Evolutionary conservation across 495 filamentous ascomycete genomes (phyloP), one percentile per base, ranked within the genome.

Genomic region (Achaetomiella virescens): DNA sequence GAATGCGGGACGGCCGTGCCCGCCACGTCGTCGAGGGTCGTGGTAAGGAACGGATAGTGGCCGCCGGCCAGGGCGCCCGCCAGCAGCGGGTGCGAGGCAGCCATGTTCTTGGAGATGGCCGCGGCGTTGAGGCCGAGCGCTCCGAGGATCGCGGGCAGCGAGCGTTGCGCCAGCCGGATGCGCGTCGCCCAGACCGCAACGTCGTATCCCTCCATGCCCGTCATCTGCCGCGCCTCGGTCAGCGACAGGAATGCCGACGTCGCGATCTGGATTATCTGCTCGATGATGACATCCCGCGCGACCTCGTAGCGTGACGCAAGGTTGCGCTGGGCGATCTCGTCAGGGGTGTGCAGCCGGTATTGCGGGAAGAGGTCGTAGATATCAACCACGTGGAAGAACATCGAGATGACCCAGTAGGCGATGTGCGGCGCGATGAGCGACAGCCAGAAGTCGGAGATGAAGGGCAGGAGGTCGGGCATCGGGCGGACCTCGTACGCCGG

Each of bases 341-440:
- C 89, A 25, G 92, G 91, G 0, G 92, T 96, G 76, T 96, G 92
- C 41, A 97, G 75, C 48, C 92, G 85, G 73, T 96, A 95, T 60
- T 91, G 80, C 31, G 89, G 82, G 66, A 93, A 92, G 38, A 89
- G 78, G 67, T 93, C 86, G 67, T 84, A 82, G 45, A 83, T 72
- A 72, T 96, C 91, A 64, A 97, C 79, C 58, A 83, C 66, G 73
- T 96, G 90, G 74, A 93, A 98, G 64, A 93, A 70, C 68, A 88
- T 72, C n/a, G 91, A 96, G 38, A 95, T 62, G 27, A 71, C 73
- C 92, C 93, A 97, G 76, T 97, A 97, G 38, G 87, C 89, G 61
- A 88, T 66, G 48, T 95, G 80, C n/a, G 90, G 90, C 7, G 87
- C 73, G 36, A 88, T 66, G 45, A 93, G 75, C 18, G 84, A 76